Conservation (phyloP, 2,329 filamentous ascomycete genomes). For the Neopestalotiopsis rosae region DNA sequence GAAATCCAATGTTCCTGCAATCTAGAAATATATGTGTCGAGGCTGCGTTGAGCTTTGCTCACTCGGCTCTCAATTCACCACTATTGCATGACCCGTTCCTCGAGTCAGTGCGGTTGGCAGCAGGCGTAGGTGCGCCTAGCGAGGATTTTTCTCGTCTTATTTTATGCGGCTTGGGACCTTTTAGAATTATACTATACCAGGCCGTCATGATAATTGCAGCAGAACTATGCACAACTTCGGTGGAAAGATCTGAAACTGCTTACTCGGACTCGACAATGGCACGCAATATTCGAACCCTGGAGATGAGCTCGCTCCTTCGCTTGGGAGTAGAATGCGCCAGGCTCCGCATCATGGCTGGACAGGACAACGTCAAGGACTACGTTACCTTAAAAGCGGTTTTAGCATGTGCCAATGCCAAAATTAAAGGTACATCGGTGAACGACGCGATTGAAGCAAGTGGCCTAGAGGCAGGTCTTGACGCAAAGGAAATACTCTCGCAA, state of each 20-base stretch:
- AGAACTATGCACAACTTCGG: neutral
- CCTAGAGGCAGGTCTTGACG: neutral
- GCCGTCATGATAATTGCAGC: slow-evolving; percentile 4
- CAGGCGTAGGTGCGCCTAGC: neutral
- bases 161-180: neutral
- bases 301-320: neutral
- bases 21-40: slow-evolving; percentile 54
- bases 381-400: neutral
- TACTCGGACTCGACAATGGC: neutral
- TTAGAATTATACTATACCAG: neutral
- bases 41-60: slow-evolving; percentile 48
- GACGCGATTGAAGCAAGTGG: neutral
- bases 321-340: slow-evolving; percentile 1
- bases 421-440: neutral
- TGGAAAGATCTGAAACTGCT: neutral
- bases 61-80: neutral
- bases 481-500: neutral
- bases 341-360: neutral
- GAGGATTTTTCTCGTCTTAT: neutral
- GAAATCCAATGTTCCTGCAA: slow-evolving; percentile 49
- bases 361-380: slow-evolving; percentile 7
- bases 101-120: neutral
- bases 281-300: neutral
- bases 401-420: neutral
- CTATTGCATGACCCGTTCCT: neutral